phyloP scores from a whole-genome alignment of 805 yeast species.

The Metschnikowia baotianmanensis region DNA sequence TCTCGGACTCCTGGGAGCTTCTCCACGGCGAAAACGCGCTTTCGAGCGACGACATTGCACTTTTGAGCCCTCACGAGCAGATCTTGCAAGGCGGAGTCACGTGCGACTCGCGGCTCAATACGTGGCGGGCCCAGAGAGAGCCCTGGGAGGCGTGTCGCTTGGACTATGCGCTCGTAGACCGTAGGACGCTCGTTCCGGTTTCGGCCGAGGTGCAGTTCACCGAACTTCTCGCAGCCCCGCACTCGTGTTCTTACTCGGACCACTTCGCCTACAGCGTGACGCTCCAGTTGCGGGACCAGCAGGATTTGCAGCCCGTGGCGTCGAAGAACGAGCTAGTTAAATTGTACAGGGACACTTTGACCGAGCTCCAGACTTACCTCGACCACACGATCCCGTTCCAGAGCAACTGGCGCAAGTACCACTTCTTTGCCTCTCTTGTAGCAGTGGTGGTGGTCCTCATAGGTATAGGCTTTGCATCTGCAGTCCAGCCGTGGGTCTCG shows the following conservation, averaged over 20 bases:
- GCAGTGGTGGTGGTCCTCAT: slow-evolving; percentile 48
- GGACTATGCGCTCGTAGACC: slow-evolving; percentile 84
- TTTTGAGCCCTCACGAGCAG: slow-evolving; percentile 47
- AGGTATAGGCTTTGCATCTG: slow-evolving; percentile 58
- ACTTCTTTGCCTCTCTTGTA: slow-evolving; percentile 55
- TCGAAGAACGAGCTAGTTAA: slow-evolving; percentile 21
- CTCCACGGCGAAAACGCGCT: slow-evolving; percentile 44
- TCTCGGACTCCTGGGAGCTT: slow-evolving; percentile 81
- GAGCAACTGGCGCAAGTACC: slow-evolving; percentile 59
- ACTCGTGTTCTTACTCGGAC: slow-evolving; percentile 71
- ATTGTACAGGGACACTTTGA: slow-evolving; percentile 31
- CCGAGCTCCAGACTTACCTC: slow-evolving; percentile 28
- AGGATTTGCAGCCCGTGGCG: not conserved
- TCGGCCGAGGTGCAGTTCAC: slow-evolving; percentile 74
- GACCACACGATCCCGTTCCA: slow-evolving; percentile 54
- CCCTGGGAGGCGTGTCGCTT: slow-evolving; percentile 78
- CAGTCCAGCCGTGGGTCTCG: slow-evolving; percentile 57
- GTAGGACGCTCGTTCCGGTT: slow-evolving; percentile 47
- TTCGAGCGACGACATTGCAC: slow-evolving; percentile 24
- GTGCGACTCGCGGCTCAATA: slow-evolving; percentile 82
- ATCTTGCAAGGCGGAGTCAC: slow-evolving; percentile 77
- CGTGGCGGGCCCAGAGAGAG: slow-evolving; percentile 67
- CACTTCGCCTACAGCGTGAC: slow-evolving; percentile 77
- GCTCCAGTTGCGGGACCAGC: slow-evolving; percentile 18
- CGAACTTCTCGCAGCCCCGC: slow-evolving; percentile 56